Base-by-base conservation (phyloP, 805 yeast genomes). In the Wickerhamiella parazyma region DNA sequence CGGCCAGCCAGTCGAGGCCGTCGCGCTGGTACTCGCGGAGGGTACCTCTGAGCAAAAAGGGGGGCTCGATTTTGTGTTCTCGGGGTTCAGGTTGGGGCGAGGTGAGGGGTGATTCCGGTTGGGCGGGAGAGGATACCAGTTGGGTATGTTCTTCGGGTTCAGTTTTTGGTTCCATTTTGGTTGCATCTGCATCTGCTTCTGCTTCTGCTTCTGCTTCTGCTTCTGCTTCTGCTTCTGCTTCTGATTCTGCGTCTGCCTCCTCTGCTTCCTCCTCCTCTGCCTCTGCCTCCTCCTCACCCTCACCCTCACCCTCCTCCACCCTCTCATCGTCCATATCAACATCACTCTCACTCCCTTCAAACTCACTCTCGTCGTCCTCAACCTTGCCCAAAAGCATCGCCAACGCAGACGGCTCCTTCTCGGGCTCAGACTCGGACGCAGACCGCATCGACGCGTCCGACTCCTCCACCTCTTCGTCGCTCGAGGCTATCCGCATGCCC, bases 1-100 rank as follows among this genome's bases (percentile, higher is more conserved):
- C 85, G 1, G 95, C 97, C 39, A 91, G 65, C 99, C 99, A 91
- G 52, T 91, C 93, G 31, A 91, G 69, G 48, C 99, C 99, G 60
- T 85, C 94, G 45, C 86, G 89, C 59, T 91, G 99, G 55, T 91
- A 91, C 7, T 76, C 83, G 59, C 99, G 76, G 42, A 91, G 66
- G 0, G 76, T 74, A 21, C 97, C 99, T 48, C 86, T 71, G 20
- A 91, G 65, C 8, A 69, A 48, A 11, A 76, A 68, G 0, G 97
- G 97, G 3, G 73, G 55, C 0, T 91, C 85, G 6, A 86, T 55
- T 7, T 49, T 48, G 38, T 54, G 51, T 20, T 35, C 41, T 1
- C 36, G 25, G 24, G 24, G 24, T n/a, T n/a, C n/a, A n/a, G n/a
- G n/a, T n/a, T n/a, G n/a, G n/a, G n/a, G n/a, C n/a, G n/a, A n/a